Percentiles rank a stretch among this genome's conserved stretches.
phyloP scores from a whole-genome alignment of 1,284 basidiomycete genomes.

The Cutaneotrichosporon dermatis region DNA sequence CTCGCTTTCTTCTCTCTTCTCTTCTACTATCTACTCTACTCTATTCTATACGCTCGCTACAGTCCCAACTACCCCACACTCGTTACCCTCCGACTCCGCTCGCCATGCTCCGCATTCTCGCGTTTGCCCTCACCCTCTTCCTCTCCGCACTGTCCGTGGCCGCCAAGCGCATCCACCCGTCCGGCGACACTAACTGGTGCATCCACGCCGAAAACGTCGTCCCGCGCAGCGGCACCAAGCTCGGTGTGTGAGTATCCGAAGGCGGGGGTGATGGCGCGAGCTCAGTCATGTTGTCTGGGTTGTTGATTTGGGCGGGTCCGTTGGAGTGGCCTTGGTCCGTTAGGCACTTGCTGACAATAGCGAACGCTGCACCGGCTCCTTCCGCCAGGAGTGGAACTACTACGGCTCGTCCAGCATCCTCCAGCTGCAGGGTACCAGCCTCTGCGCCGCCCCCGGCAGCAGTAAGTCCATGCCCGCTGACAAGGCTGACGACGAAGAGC shows the following conservation, averaged over 20 bases:
- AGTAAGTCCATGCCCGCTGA: too few relatives aligned
- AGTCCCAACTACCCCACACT: neutral
- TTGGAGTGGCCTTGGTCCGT: too few relatives aligned
- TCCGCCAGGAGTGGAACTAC: conserved; percentile 1
- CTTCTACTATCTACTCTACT: too few relatives aligned
- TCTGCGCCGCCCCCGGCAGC: neutral
- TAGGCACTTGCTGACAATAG: too few relatives aligned
- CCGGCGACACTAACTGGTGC: neutral
- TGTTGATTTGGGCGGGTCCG: too few relatives aligned
- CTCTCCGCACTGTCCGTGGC: neutral
- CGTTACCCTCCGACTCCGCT: too few relatives aligned
- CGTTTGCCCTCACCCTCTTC: neutral
- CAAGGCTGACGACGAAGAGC: too few relatives aligned
- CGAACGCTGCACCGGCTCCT: neutral
- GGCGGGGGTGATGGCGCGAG: too few relatives aligned
- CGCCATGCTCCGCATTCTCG: neutral
- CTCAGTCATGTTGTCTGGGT: too few relatives aligned
- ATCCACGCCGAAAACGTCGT: neutral
- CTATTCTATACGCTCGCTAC: too few relatives aligned
- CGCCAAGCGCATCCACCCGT: neutral
- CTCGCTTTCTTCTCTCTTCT: too few relatives aligned
- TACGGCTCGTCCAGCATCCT: neutral
- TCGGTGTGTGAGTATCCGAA: neutral
- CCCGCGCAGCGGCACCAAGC: neutral
- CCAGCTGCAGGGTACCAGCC: neutral